Conservation (phyloP, 2,329 filamentous ascomycete genomes). For the Claviceps purpurea region DNA sequence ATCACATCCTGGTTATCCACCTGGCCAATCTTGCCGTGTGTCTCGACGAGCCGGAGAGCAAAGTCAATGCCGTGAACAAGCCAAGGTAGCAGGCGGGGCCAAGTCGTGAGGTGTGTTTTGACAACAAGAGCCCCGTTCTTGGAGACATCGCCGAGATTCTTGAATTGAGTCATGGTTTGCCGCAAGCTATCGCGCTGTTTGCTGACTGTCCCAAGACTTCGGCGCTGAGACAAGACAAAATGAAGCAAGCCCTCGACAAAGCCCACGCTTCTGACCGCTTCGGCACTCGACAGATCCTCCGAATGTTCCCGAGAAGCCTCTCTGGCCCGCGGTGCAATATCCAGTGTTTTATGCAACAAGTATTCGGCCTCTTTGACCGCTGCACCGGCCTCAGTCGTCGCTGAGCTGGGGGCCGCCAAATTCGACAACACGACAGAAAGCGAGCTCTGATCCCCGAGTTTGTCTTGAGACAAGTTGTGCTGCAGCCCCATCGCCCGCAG, state of each 20-base stretch:
- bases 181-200: conserved; percentile 26
- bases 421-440: conserved; percentile 55
- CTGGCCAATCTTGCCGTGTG: conserved; percentile 53
- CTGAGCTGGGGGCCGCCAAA: conserved; percentile 27
- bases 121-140: conserved; percentile 12
- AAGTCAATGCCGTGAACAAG: conserved; percentile 54
- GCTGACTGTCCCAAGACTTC: conserved; percentile 28
- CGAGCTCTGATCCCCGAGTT: conserved; percentile 60
- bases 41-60: conserved; percentile 45
- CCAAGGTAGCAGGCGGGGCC: conserved; percentile 35
- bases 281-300: conserved; percentile 69
- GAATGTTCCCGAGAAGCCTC: conserved; percentile 59
- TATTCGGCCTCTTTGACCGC: conserved; percentile 40
- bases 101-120: conserved; percentile 11
- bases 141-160: conserved; percentile 18
- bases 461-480: conserved; percentile 63
- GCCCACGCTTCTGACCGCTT: conserved; percentile 65
- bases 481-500: conserved; percentile 82
- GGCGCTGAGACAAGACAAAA: conserved; percentile 47
- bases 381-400: conserved; percentile 13
- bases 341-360: conserved; percentile 67
- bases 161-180: conserved; percentile 22
- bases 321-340: conserved; percentile 56
- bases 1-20: conserved; percentile 32
- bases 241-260: conserved; percentile 78